These are phyloP conservation scores for Taiwanofungus camphoratus DNA, from an alignment of 1,284 basidiomycete species.

Conservation along the genomic window DNA sequence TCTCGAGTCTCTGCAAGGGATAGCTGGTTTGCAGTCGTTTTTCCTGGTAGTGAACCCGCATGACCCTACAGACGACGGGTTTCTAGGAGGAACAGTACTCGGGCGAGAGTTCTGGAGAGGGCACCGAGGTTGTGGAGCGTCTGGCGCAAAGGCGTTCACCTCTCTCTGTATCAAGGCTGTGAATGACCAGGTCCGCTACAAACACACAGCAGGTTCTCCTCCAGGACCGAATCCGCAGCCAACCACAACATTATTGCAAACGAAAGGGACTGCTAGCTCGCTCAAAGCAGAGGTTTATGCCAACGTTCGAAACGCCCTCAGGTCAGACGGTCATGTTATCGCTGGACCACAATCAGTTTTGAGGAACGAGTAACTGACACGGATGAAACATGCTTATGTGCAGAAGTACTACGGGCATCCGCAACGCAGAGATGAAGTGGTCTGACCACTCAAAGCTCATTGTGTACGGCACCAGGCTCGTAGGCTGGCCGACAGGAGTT, in stretches of 20 bases:
- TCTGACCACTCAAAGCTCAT: constrained; percentile 51
- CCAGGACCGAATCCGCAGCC: not conserved
- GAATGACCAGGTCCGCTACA: constrained; percentile 1
- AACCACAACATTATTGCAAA: constrained; percentile 9
- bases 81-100: constrained; percentile 52
- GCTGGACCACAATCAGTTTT: not conserved
- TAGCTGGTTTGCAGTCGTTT: constrained; percentile 52
- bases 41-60: constrained; percentile 52
- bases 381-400: constrained; percentile 7
- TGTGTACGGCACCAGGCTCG: constrained; percentile 49
- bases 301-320: constrained; percentile 42
- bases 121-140: constrained; percentile 48
- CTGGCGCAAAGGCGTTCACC: constrained; percentile 52
- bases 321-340: constrained; percentile 31
- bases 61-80: constrained; percentile 42
- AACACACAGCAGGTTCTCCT: not conserved
- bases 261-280: constrained; percentile 32
- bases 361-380: not conserved
- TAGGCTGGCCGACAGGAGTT: constrained; percentile 56
- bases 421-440: constrained; percentile 71
- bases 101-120: constrained; percentile 64
- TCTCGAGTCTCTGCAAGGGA: constrained; percentile 43
- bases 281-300: constrained; percentile 50
- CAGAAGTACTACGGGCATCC: constrained; percentile 49
- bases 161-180: constrained; percentile 32